Percentiles rank a stretch among this genome's conserved stretches.
These are phyloP conservation scores for Alternaria atra DNA, from an alignment of 2,329 filamentous ascomycete genomes.

Conservation along the genomic window DNA sequence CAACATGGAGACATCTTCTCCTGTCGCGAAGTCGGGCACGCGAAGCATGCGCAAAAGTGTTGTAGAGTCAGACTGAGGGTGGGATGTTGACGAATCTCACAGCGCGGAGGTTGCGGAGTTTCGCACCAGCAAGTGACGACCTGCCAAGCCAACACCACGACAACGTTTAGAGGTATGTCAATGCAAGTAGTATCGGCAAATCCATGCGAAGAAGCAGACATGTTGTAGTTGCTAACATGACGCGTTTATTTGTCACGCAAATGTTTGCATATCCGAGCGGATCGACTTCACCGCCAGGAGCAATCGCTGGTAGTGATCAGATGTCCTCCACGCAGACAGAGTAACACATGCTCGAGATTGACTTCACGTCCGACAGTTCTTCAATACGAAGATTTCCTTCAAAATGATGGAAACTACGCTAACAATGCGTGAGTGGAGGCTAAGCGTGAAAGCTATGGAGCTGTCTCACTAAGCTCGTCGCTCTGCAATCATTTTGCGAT, in stretches of 20 bases:
- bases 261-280: conserved; percentile 8
- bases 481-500: too few species aligned
- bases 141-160: conserved; percentile 15
- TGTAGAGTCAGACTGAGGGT: conserved; percentile 18
- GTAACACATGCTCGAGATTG: neutral
- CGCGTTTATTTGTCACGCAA: neutral
- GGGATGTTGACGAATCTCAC: conserved; percentile 25
- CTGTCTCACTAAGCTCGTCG: too few species aligned
- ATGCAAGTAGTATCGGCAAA: neutral
- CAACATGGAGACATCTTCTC: conserved; percentile 46
- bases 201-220: neutral
- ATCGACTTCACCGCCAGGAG: conserved; percentile 12
- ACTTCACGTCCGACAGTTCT: neutral
- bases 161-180: neutral
- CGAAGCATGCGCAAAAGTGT: conserved; percentile 47
- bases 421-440: too few species aligned
- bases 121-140: conserved; percentile 10
- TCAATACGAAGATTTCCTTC: neutral
- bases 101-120: conserved; percentile 33
- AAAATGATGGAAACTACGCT: too few species aligned
- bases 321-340: neutral
- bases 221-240: neutral
- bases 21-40: conserved; percentile 31
- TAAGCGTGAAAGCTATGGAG: too few species aligned
- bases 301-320: conserved; percentile 6